phyloP scores from a whole-genome alignment of 805 yeast species.

The Saturnispora serradocipensis region DNA sequence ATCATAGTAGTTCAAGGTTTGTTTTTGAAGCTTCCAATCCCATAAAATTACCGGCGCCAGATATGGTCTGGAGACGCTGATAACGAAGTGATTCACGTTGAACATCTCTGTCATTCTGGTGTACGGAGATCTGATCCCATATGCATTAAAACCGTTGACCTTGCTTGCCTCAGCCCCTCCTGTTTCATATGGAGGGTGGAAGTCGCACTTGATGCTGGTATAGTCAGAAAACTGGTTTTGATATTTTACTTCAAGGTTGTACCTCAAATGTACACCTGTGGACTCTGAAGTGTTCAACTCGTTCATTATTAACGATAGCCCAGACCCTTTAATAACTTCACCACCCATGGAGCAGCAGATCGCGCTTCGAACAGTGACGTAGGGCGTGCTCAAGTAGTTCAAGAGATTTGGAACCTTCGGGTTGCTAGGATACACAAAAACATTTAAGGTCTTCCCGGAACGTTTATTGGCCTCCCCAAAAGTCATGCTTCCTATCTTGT shows the following conservation, averaged over 20 bases:
- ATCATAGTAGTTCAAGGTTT: slow-evolving; percentile 6
- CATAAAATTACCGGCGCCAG: slow-evolving; percentile 81
- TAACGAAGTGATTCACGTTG: slow-evolving; percentile 88
- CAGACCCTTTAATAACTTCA: slow-evolving; percentile 38
- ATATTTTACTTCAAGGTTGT: slow-evolving; percentile 9
- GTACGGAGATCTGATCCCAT: slow-evolving; percentile 49
- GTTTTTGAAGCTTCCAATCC: slow-evolving; percentile 58
- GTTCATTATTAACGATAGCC: slow-evolving; percentile 24
- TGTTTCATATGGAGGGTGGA: slow-evolving; percentile 35
- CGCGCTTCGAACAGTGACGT: slow-evolving; percentile 84
- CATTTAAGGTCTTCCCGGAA: slow-evolving; percentile 72
- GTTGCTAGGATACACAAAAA: slow-evolving; percentile 76
- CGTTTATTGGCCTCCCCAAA: slow-evolving; percentile 86
- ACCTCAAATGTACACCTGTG: not conserved
- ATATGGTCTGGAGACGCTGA: slow-evolving; percentile 88
- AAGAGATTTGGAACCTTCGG: slow-evolving; percentile 61
- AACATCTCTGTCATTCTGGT: slow-evolving; percentile 84
- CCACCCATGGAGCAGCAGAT: slow-evolving; percentile 77
- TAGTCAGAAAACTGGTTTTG: slow-evolving; percentile 31
- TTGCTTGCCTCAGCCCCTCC: slow-evolving; percentile 20
- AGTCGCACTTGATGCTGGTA: slow-evolving; percentile 23
- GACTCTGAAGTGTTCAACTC: not conserved
- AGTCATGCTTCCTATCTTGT: slow-evolving; percentile 71
- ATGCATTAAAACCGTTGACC: slow-evolving; percentile 8
- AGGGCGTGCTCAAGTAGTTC: slow-evolving; percentile 90